phyloP scores from a whole-genome alignment of 805 yeast species.

The Aciculoconidium aculeatum region DNA sequence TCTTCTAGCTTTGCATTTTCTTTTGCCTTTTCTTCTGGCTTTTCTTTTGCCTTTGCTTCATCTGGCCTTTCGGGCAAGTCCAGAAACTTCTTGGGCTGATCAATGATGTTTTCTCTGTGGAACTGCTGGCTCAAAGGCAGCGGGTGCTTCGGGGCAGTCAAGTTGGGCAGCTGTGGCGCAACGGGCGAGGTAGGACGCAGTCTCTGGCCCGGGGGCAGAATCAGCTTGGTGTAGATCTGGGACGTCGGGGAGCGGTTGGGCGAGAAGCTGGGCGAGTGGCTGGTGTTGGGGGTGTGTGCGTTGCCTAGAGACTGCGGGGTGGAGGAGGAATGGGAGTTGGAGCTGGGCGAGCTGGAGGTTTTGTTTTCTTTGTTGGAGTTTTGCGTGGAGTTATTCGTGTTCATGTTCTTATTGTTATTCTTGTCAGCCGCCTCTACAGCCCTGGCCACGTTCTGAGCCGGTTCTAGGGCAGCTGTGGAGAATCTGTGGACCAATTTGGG shows the following conservation, averaged over 20 bases:
- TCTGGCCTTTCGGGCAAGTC: too few species aligned
- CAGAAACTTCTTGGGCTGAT: too few species aligned
- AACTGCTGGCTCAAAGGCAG: constrained; percentile 2
- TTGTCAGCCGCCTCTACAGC: too few species aligned
- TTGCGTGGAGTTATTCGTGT: constrained; percentile 2
- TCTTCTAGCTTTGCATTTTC: too few species aligned
- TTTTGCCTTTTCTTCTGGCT: too few species aligned
- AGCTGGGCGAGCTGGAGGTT: not conserved
- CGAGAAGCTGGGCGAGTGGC: not conserved
- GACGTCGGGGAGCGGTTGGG: not conserved
- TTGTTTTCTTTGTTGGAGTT: constrained; percentile 1
- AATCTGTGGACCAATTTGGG: constrained; percentile 10
- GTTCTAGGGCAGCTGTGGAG: too few species aligned
- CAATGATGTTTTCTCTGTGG: not conserved
- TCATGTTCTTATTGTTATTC: constrained; percentile 14
- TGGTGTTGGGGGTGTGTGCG: too few species aligned
- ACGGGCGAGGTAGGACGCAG: not conserved
- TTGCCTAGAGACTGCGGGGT: too few species aligned
- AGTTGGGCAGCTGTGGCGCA: not conserved
- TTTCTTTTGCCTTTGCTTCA: too few species aligned
- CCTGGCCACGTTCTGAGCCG: too few species aligned
- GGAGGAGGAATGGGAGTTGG: constrained; percentile 3
- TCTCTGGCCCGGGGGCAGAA: not conserved
- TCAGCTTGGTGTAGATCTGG: not conserved
- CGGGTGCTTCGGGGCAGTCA: constrained; percentile 3